Evolutionary conservation across 139 green algal genomes (phyloP).

Genomic region (Coccomyxa sp.): DNA sequence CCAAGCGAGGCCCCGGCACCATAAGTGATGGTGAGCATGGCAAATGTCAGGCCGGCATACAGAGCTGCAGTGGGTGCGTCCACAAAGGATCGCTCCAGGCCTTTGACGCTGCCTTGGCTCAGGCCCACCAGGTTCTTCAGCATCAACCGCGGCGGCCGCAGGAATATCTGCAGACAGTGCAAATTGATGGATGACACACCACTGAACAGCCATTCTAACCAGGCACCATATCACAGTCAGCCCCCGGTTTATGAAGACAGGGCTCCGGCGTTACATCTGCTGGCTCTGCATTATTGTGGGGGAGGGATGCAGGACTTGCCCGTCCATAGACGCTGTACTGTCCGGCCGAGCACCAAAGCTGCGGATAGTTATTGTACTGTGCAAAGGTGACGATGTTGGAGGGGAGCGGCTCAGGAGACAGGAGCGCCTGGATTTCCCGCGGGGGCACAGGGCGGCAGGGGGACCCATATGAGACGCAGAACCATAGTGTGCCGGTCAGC

Average conservation of each 20-base stretch:
- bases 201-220: too few species aligned
- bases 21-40: conserved; percentile 7
- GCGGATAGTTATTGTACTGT: not conserved
- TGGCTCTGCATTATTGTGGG: too few species aligned
- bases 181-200: not conserved
- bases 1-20: not conserved
- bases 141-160: not conserved
- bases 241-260: too few species aligned
- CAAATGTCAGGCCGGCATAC: not conserved
- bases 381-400: not conserved
- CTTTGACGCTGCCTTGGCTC: not conserved
- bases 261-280: too few species aligned
- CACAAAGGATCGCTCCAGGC: not conserved
- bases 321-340: not conserved
- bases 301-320: not conserved
- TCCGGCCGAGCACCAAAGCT: not conserved
- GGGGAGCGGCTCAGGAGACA: not conserved
- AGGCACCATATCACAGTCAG: too few species aligned
- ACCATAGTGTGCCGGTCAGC: not conserved
- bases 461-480: not conserved
- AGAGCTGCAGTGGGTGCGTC: not conserved
- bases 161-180: not conserved
- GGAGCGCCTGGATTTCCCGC: not conserved
- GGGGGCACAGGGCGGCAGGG: not conserved
- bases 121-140: not conserved